Base-by-base conservation (phyloP, 345 rosid genomes). In the Linum tenue region DNA sequence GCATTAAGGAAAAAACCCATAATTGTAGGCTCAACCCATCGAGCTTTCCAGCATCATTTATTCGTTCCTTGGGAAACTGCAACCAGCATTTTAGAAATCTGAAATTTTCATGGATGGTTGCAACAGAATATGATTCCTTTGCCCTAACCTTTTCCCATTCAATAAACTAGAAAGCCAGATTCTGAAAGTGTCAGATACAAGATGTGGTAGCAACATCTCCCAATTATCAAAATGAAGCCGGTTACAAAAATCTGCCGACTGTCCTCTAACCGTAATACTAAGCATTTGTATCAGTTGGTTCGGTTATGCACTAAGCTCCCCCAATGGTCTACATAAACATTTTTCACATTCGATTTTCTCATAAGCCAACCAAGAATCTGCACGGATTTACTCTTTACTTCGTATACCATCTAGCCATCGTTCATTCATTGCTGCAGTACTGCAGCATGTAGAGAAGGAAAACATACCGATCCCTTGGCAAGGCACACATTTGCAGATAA, bases 401-500 rank as follows among this genome's bases (percentile, higher is more conserved):
- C 31, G 50, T 43, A 43, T 11, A 43, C 2, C 2, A 11, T 43
- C 50, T 43, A 43, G 2, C 50, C 50, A 43, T 5, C 6, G 14
- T 15, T 6, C 53, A 48, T 48, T 48, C 1, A 48, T 9, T 48
- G 53, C 53, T 48, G 14, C 14, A 4, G 14, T 9, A 48, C 50
- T 48, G 53, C 53, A 48, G 11, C 53, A 48, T 43, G 10, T 5
- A 48, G 53, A 64, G 55, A 70, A 69, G 31, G 31, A 22, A 59
- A 59, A 72, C 58, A 37, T 84, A 91, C 97, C 98, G 31, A 92
- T 79, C 75, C 97, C 96, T 63, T 79, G 85, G 80, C 95, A 88
- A 38, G 98, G 96, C 72, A 84, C 75, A 67, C 97, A 92, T 73
- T 89, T 92, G 94, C 98, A 87, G 64, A 77, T 76, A 60, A 65